phyloP scores from a whole-genome alignment of 805 yeast species.

The Hanseniaspora pseudoguilliermondii region DNA sequence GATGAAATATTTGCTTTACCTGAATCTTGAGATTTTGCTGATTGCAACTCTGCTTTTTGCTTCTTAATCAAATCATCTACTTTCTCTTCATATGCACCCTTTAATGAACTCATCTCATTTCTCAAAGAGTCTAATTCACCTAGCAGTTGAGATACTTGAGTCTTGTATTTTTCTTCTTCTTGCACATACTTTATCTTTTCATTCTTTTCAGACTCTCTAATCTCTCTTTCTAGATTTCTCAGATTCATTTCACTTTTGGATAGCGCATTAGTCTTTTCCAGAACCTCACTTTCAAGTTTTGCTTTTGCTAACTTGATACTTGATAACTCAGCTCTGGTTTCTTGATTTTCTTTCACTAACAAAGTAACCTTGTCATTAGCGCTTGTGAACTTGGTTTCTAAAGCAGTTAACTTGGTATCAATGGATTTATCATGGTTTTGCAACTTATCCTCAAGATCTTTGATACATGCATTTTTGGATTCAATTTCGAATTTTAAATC shows the following conservation, averaged over 20 bases:
- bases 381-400: conserved; percentile 25
- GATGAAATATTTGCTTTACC: neutral
- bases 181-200: conserved; percentile 16
- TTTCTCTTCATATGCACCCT: conserved; percentile 28
- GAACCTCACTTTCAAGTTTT: conserved; percentile 19
- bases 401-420: conserved; percentile 26
- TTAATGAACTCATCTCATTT: conserved; percentile 29
- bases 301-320: conserved; percentile 28
- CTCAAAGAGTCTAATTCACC: conserved; percentile 22
- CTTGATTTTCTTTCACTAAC: conserved; percentile 34
- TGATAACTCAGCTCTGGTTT: conserved; percentile 31
- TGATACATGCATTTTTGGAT: conserved; percentile 25
- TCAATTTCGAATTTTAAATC: conserved; percentile 23
- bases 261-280: neutral
- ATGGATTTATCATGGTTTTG: conserved; percentile 25
- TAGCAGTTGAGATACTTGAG: conserved; percentile 21
- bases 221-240: conserved; percentile 28
- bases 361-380: conserved; percentile 31
- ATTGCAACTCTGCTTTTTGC: conserved; percentile 19
- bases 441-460: conserved; percentile 22
- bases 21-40: conserved; percentile 25
- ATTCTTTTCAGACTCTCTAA: conserved; percentile 26
- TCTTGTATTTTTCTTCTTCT: conserved; percentile 20
- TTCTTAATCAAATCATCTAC: neutral
- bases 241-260: conserved; percentile 15